Evolutionary conservation across 208 protist species (phyloP), one percentile per base, ranked within the genome.

Genomic region (Endotrypanum monterogeii): DNA sequence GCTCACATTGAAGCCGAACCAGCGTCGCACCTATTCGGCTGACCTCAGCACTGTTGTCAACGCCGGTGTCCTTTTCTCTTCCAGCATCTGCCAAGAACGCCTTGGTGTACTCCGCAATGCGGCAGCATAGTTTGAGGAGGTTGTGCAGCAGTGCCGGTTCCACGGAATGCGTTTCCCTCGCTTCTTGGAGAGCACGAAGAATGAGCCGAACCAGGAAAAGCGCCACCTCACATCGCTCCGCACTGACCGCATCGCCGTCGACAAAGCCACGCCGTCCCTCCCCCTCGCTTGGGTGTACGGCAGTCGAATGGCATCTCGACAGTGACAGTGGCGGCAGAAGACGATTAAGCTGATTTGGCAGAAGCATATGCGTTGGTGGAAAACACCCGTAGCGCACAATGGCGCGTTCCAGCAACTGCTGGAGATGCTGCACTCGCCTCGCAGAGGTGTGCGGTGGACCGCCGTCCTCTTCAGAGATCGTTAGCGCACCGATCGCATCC

Each of bases 121-220:
- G 83, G 73, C 86, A 91, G 52, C 78, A 71, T 25, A 91, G 76
- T 68, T 88, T 88, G 65, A 87, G 71, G n/a, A 86, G 63, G 73
- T 69, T 76, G 68, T 89, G 81, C 28, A 88, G 68, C 51, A 85
- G 60, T 3, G 68, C 83, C 8, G 82, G 74, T 41, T 86, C 83
- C 35, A 78, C 71, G 23, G 51, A 9, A 46, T 23, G 4, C 14
- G 35, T 20, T 7, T 44, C n/a, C 1, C 56, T n/a, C 46, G 35
- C 51, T 32, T 41, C 46, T 39, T 67, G 41, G 44, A 81, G 54
- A 23, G 66, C 9, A 35, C 58, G n/a, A 50, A 77, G 20, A 18
- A 56, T 48, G 48, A 74, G 41, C 14, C 20, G 58, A 14, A 82
- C 67, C 11, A 82, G 65, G 41, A 35, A 54, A 56, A 68, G 39